A percentile compares a stretch with the other conserved stretches of the same genome.
Evolutionary conservation across 257 asterid genomes (phyloP).

Genomic region (Capsicum pubescens): DNA sequence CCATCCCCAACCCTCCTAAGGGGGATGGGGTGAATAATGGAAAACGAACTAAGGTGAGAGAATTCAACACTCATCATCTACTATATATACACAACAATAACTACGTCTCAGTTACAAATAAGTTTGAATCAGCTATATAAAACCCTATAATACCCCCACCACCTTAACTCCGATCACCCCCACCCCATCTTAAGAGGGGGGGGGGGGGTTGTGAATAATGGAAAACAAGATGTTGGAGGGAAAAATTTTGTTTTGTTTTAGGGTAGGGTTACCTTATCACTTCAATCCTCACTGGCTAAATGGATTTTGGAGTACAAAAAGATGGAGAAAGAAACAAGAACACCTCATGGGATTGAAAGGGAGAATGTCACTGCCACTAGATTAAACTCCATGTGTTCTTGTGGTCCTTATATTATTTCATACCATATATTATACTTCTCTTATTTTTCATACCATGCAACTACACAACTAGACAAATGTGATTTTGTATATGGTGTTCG

Average conservation of each 20-base stretch:
- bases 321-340: constrained; percentile 47
- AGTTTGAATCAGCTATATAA: background rate
- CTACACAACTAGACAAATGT: too few relatives aligned
- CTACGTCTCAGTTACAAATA: background rate
- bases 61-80: too few relatives aligned
- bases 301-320: constrained; percentile 36
- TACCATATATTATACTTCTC: background rate
- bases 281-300: constrained; percentile 44
- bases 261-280: constrained; percentile 44
- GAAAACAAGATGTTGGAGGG: constrained; percentile 20
- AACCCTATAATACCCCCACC: too few relatives aligned
- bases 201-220: background rate
- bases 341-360: constrained; percentile 36
- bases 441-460: background rate
- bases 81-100: background rate
- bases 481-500: too few relatives aligned
- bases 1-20: too few relatives aligned
- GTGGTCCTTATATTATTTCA: constrained; percentile 38
- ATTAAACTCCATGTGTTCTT: constrained; percentile 39
- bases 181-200: too few relatives aligned
- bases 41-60: too few relatives aligned
- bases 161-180: too few relatives aligned
- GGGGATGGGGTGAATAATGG: too few relatives aligned
- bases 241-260: constrained; percentile 22
- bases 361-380: constrained; percentile 39